These are phyloP conservation scores for Exophiala sp. DNA, from an alignment of 2,329 filamentous ascomycete genomes.

Conservation along the genomic window DNA sequence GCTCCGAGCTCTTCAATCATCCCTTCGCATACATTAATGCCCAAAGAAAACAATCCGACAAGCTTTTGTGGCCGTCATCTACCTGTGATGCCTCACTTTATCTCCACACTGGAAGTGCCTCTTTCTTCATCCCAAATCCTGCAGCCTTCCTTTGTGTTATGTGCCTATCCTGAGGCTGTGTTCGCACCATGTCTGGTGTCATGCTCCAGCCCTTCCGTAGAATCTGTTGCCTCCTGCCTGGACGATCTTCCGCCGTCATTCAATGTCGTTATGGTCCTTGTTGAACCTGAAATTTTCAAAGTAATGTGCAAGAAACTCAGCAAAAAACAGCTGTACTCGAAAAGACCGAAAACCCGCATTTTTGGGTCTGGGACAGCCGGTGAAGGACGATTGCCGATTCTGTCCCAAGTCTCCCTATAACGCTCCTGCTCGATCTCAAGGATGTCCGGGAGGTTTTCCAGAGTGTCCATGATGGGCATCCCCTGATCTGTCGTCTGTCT, in stretches of 20 bases:
- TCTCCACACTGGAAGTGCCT: neutral
- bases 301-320: conserved; percentile 8
- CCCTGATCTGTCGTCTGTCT: conserved; percentile 15
- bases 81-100: neutral
- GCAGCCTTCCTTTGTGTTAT: neutral
- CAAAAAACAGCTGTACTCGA: neutral
- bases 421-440: no score
- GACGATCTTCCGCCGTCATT: neutral
- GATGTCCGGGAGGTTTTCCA: conserved; percentile 24
- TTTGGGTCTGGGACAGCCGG: neutral
- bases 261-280: neutral
- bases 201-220: neutral
- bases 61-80: neutral
- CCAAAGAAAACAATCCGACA: neutral
- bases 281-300: neutral
- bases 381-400: neutral
- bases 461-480: conserved; percentile 10
- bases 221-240: neutral
- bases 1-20: neutral
- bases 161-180: neutral
- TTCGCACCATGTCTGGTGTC: neutral
- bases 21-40: neutral
- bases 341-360: neutral
- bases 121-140: neutral
- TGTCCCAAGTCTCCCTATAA: neutral